Percentiles rank a stretch among this genome's conserved stretches.
These are phyloP conservation scores for Microcera coccophila DNA, from an alignment of 2,329 filamentous ascomycete genomes.

Conservation along the genomic window DNA sequence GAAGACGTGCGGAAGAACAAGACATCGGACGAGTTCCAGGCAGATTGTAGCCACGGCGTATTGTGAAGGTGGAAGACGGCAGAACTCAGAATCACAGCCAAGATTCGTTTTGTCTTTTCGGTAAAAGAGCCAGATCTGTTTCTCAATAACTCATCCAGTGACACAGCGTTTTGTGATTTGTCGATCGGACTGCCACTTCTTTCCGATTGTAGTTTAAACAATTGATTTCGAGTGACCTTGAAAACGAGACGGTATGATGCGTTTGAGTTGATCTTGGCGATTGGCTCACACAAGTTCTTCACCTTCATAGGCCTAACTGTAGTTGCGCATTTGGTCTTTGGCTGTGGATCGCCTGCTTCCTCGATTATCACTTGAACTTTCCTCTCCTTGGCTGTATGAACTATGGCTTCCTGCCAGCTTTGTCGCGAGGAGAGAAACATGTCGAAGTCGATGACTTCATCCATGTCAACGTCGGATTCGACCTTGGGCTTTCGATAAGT, in stretches of 20 bases:
- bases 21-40: constrained; percentile 5
- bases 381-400: constrained; percentile 2
- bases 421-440: constrained; percentile 9
- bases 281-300: constrained; percentile 5
- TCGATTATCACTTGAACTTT: neutral
- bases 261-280: neutral
- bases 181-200: constrained; percentile 6
- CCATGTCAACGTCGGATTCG: neutral
- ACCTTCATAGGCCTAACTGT: constrained; percentile 1
- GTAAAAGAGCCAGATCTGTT: constrained; percentile 2
- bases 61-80: constrained; percentile 6
- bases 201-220: constrained; percentile 8
- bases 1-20: constrained; percentile 5
- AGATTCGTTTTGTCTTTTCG: constrained; percentile 9
- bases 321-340: neutral
- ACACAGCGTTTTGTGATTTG: neutral
- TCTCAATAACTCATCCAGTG: constrained; percentile 5
- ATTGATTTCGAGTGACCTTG: constrained; percentile 3
- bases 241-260: constrained; percentile 5
- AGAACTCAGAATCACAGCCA: constrained; percentile 9
- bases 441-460: constrained; percentile 5
- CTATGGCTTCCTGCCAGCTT: constrained; percentile 4
- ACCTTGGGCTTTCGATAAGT: constrained; percentile 7
- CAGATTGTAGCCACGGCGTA: constrained; percentile 9
- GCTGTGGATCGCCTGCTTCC: neutral